A percentile compares a stretch with the other conserved stretches of the same genome.
Evolutionary conservation across 495 filamentous ascomycete genomes (phyloP).

Genomic region (Xylona heveae): DNA sequence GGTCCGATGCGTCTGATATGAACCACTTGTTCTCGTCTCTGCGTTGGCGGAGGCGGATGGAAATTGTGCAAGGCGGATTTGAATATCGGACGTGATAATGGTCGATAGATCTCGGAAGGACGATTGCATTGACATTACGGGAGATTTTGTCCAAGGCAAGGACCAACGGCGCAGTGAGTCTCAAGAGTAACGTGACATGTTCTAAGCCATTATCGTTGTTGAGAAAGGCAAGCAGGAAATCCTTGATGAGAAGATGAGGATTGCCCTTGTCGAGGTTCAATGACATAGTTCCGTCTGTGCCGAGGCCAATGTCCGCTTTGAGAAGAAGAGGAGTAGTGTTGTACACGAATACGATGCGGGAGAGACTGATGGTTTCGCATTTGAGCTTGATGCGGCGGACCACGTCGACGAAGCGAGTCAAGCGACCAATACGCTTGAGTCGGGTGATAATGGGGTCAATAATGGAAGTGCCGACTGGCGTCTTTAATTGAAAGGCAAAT

Average conservation of each 20-base stretch:
- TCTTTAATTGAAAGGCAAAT: slow-evolving; percentile 35
- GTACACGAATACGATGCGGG: slow-evolving; percentile 41
- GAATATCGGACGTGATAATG: slow-evolving; percentile 12
- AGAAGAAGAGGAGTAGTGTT: slow-evolving; percentile 7
- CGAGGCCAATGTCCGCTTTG: slow-evolving; percentile 17
- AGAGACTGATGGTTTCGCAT: slow-evolving; percentile 34
- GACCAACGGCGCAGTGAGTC: slow-evolving; percentile 46
- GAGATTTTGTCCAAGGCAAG: slow-evolving; percentile 38
- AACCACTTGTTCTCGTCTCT: slow-evolving; percentile 10
- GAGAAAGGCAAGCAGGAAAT: slow-evolving; percentile 36
- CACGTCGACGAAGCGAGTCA: slow-evolving; percentile 42
- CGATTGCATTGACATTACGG: background rate
- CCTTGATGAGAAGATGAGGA: slow-evolving; percentile 53
- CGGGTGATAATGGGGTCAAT: slow-evolving; percentile 30
- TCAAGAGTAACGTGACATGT: slow-evolving; percentile 28
- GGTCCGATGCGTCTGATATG: slow-evolving; percentile 8
- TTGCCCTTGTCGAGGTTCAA: slow-evolving; percentile 39
- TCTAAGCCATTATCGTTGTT: slow-evolving; percentile 35
- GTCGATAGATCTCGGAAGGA: slow-evolving; percentile 8
- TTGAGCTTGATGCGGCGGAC: slow-evolving; percentile 29
- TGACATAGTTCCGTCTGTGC: slow-evolving; percentile 11
- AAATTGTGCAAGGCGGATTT: slow-evolving; percentile 10
- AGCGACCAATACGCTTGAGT: slow-evolving; percentile 35
- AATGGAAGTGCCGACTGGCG: slow-evolving; percentile 31
- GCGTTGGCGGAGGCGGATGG: slow-evolving; percentile 7